phyloP scores from a whole-genome alignment of 306 rosid genomes.

The Gillenia trifoliata region DNA sequence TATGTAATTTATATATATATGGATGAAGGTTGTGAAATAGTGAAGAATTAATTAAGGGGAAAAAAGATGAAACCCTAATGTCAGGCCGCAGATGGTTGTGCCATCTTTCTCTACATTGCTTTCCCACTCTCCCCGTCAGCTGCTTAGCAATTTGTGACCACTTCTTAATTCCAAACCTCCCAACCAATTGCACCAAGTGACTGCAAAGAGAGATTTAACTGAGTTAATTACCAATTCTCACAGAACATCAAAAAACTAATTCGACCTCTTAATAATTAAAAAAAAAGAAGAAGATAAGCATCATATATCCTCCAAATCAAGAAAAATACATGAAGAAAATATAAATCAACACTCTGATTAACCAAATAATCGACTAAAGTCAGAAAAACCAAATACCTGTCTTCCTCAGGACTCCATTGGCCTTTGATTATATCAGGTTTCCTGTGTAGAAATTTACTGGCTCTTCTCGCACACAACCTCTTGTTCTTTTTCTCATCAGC shows the following conservation, averaged over 20 bases:
- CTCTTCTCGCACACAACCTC: slow-evolving; percentile 4
- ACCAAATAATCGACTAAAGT: too few species aligned
- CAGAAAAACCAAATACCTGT: slow-evolving; percentile 31
- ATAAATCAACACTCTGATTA: background rate
- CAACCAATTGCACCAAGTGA: slow-evolving; percentile 37
- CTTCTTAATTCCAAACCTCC: slow-evolving; percentile 40
- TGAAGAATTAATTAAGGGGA: slow-evolving; percentile 1
- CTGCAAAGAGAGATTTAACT: slow-evolving; percentile 30
- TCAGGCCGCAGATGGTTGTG: slow-evolving; percentile 70
- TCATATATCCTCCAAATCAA: background rate
- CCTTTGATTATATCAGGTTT: slow-evolving; percentile 40
- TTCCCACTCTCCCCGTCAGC: slow-evolving; percentile 51
- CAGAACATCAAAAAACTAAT: background rate
- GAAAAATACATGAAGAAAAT: background rate
- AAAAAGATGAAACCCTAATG: slow-evolving; percentile 42
- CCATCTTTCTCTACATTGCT: slow-evolving; percentile 86
- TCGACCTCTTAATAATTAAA: background rate
- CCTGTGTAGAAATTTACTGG: slow-evolving; percentile 1
- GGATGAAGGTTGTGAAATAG: background rate
- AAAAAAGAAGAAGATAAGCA: background rate
- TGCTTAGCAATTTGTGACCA: slow-evolving; percentile 59
- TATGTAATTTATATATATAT: background rate
- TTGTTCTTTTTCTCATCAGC: slow-evolving; percentile 8
- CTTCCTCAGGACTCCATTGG: slow-evolving; percentile 65
- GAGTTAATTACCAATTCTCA: background rate